These are phyloP conservation scores for Globisporangium mamillatum DNA, from an alignment of 352 stramenopile genomes.

Conservation along the genomic window DNA sequence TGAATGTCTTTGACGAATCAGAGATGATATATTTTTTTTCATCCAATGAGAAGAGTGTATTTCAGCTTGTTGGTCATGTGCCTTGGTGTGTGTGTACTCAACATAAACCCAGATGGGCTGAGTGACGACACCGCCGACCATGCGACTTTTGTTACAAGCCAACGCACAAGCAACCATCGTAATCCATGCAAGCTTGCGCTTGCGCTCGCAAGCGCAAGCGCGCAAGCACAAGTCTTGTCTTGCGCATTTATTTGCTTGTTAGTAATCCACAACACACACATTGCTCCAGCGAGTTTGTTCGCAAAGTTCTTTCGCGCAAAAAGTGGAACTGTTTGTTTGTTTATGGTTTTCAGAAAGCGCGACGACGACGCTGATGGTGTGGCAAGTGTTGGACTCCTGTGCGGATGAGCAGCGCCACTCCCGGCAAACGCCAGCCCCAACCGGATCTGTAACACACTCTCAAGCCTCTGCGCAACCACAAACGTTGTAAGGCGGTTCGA, in stretches of 20 bases:
- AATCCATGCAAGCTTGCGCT: background rate
- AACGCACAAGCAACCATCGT: background rate
- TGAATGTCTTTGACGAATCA: conserved; percentile 1
- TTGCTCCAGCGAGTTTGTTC: background rate
- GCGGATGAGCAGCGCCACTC: background rate
- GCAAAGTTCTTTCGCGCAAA: conserved; percentile 4
- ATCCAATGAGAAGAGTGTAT: background rate
- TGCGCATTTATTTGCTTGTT: background rate
- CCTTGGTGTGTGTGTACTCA: background rate
- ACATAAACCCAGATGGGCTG: background rate
- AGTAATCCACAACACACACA: background rate
- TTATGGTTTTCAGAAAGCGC: background rate
- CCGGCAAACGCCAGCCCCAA: background rate
- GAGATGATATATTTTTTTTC: background rate
- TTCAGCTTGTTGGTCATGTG: background rate
- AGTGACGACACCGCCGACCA: background rate
- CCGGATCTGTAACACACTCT: background rate
- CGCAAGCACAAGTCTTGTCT: no score
- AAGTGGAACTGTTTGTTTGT: background rate
- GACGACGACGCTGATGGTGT: background rate
- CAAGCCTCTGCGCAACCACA: background rate
- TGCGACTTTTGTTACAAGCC: background rate
- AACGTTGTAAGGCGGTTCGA: background rate
- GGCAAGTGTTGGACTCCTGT: background rate
- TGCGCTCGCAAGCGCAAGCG: background rate